Evolutionary conservation across 805 yeast species (phyloP).

Genomic region (Hanseniaspora valbyensis): DNA sequence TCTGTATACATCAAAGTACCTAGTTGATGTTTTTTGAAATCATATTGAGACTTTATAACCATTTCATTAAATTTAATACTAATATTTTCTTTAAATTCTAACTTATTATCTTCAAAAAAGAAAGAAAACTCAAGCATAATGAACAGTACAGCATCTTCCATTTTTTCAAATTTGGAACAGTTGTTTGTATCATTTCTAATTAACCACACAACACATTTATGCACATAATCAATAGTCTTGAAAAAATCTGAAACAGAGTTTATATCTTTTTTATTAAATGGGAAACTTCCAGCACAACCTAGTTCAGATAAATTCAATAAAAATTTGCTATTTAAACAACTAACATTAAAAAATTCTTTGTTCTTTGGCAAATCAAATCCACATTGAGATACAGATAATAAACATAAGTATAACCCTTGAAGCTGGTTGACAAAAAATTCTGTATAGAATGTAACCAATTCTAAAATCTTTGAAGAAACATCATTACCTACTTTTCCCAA

Average conservation of each 20-base stretch:
- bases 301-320: conserved; percentile 8
- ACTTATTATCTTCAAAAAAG: not conserved
- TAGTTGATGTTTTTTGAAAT: conserved; percentile 2
- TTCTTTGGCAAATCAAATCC: conserved; percentile 8
- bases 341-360: conserved; percentile 4
- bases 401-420: conserved; percentile 8
- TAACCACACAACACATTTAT: not conserved
- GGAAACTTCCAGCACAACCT: conserved; percentile 9
- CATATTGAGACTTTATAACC: not conserved
- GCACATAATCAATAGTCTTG: not conserved
- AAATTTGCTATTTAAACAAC: conserved; percentile 9
- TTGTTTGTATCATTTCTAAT: not conserved
- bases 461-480: not conserved
- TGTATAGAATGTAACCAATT: conserved; percentile 1
- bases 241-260: not conserved
- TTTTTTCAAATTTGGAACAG: not conserved
- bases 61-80: not conserved
- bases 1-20: conserved; percentile 8
- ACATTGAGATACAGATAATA: conserved; percentile 6
- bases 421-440: conserved; percentile 11
- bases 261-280: conserved; percentile 3
- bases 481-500: not conserved
- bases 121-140: not conserved
- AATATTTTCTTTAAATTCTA: not conserved
- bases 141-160: not conserved